Evolutionary conservation across 768 basidiomycete genomes (phyloP).

Genomic region (Leucocoprinus leucothites): DNA sequence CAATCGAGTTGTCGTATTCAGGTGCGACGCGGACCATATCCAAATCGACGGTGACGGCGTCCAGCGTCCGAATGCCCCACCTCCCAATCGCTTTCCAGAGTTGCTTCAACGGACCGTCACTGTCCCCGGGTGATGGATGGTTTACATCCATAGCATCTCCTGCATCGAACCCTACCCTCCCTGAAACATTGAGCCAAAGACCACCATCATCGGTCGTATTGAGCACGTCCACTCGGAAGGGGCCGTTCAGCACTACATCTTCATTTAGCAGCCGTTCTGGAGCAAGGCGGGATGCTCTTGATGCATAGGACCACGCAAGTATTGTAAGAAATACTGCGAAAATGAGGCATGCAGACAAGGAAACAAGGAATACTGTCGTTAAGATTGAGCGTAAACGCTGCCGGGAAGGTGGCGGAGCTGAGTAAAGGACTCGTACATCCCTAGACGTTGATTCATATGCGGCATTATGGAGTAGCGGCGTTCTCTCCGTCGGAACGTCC

Average conservation of each 20-base stretch:
- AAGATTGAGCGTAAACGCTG: constrained; percentile 36
- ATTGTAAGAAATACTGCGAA: constrained; percentile 41
- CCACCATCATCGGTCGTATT: constrained; percentile 57
- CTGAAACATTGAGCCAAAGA: constrained; percentile 57
- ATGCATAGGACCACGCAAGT: constrained; percentile 65
- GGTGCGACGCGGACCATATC: constrained; percentile 49
- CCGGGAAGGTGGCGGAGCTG: constrained; percentile 21
- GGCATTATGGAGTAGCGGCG: constrained; percentile 46
- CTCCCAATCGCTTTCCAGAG: constrained; percentile 68
- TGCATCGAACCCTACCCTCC: constrained; percentile 64
- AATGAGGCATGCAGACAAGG: constrained; percentile 48
- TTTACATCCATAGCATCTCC: constrained; percentile 58
- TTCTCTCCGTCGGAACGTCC: constrained; percentile 43
- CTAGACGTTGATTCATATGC: constrained; percentile 27
- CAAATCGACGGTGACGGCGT: constrained; percentile 53
- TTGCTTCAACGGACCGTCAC: constrained; percentile 41
- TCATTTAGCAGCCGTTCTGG: constrained; percentile 57
- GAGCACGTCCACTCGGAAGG: constrained; percentile 58
- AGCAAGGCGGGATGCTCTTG: constrained; percentile 48
- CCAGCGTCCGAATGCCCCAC: constrained; percentile 58
- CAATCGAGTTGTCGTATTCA: constrained; percentile 31
- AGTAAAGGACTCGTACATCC: constrained; percentile 16
- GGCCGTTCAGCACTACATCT: constrained; percentile 55
- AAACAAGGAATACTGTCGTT: constrained; percentile 51
- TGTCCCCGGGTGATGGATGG: constrained; percentile 23